Evolutionary conservation across 2,329 filamentous ascomycete species (phyloP).

Genomic region (Pseudophaeomoniella oleicola): DNA sequence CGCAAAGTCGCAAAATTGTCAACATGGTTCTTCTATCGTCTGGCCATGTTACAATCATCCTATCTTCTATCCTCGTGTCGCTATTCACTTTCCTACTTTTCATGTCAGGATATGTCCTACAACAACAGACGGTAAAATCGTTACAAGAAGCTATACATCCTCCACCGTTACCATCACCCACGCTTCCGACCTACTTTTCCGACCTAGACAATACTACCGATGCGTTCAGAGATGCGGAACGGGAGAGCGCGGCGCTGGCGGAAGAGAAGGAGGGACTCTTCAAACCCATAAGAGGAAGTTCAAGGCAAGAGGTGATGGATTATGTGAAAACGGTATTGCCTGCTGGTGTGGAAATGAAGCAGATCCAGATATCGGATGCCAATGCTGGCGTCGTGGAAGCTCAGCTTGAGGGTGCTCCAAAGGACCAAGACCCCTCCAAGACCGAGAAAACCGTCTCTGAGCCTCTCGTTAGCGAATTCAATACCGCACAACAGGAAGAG

Average conservation of each 20-base stretch:
- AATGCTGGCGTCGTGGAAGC: background rate
- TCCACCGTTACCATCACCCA: slow-evolving; percentile 23
- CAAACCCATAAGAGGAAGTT: slow-evolving; percentile 1
- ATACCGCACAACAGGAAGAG: slow-evolving; percentile 1
- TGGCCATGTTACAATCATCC: slow-evolving; percentile 26
- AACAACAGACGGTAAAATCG: slow-evolving; percentile 69
- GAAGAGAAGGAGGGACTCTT: slow-evolving; percentile 2
- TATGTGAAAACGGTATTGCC: slow-evolving; percentile 1
- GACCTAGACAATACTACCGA: slow-evolving; percentile 7
- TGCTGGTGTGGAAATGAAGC: background rate
- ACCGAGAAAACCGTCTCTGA: background rate
- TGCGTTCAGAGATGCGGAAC: background rate
- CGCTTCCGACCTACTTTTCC: slow-evolving; percentile 10
- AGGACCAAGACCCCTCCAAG: background rate
- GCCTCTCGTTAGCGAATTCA: background rate
- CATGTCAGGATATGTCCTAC: slow-evolving; percentile 71
- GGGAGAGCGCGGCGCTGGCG: background rate
- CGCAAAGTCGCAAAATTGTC: no score
- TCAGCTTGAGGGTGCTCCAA: background rate
- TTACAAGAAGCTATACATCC: slow-evolving; percentile 59
- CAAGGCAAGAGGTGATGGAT: background rate
- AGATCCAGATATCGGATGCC: slow-evolving; percentile 1
- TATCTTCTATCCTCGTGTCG: slow-evolving; percentile 41
- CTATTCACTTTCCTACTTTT: slow-evolving; percentile 73
- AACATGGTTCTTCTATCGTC: slow-evolving; percentile 30